Evolutionary conservation across 805 yeast genomes (phyloP).

Genomic region (Schizosaccharomyces octosporus): DNA sequence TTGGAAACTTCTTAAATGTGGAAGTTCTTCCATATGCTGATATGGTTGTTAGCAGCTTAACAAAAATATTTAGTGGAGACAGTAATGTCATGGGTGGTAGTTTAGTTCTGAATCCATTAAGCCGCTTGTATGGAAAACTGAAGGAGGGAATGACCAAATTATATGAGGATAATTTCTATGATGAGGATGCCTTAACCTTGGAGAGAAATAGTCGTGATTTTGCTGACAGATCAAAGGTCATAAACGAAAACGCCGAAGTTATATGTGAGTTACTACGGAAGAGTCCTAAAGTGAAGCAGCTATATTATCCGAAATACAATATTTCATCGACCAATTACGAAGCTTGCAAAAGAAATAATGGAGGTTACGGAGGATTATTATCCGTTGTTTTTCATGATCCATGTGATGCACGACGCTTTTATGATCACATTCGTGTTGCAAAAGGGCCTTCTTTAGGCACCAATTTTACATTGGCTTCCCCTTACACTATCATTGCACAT

Average conservation of each 20-base stretch:
- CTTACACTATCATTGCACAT: slow-evolving; percentile 63
- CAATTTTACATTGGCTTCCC: slow-evolving; percentile 63
- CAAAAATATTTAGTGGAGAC: slow-evolving; percentile 84
- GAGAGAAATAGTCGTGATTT: slow-evolving; percentile 89
- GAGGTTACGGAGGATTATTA: slow-evolving; percentile 69
- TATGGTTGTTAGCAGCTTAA: slow-evolving; percentile 60
- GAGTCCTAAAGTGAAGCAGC: slow-evolving; percentile 22
- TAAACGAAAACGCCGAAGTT: slow-evolving; percentile 18
- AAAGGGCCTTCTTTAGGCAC: slow-evolving; percentile 80
- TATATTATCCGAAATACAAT: slow-evolving; percentile 45
- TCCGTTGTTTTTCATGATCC: slow-evolving; percentile 41
- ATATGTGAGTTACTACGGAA: slow-evolving; percentile 13
- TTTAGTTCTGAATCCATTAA: slow-evolving; percentile 45
- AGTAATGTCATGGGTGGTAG: slow-evolving; percentile 92
- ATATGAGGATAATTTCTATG: slow-evolving; percentile 64
- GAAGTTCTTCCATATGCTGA: slow-evolving; percentile 68
- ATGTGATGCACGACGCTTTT: slow-evolving; percentile 38
- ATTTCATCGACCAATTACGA: slow-evolving; percentile 43
- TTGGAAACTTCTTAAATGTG: slow-evolving; percentile 70
- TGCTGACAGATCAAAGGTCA: slow-evolving; percentile 27
- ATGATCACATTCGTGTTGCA: slow-evolving; percentile 35
- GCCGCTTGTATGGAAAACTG: slow-evolving; percentile 25
- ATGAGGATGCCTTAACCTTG: slow-evolving; percentile 73
- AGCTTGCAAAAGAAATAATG: slow-evolving; percentile 30
- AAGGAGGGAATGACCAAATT: slow-evolving; percentile 27